Evolutionary conservation across 306 rosid genomes (phyloP), one percentile per base, ranked within the genome.

Genomic region (Rosa chinensis): DNA sequence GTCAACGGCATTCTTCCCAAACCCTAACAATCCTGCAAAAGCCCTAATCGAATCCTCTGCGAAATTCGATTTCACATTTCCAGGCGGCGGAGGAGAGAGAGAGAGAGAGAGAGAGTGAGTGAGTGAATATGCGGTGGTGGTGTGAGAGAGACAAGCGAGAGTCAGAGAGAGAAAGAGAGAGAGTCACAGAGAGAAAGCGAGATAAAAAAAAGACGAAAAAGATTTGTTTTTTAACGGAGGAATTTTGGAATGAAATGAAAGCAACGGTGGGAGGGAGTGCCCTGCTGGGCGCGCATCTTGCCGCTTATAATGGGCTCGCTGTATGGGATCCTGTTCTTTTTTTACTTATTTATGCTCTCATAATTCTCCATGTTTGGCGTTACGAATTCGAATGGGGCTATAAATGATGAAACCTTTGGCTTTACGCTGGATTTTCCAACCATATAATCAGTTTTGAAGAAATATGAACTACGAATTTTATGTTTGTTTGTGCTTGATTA

Each of bases 1-100:
- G 92, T 82, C 55, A 96, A 80, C 77, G 99, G 99, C 99, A 96
- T 89, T 84, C 73, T 77, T 78, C 75, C 77, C 21, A 20, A 55
- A 1, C 5, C 69, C 42, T 5, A 25, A 16, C 21, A 53, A 23
- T 16, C 79, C 72, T 80, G 39, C 0, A 2, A 18, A 82, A 86
- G 68, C 88, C 76, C 85, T 86, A 61, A 23, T 8, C 64, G 52
- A 0, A 8, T 44, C 11, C 12, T 14, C 48, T 14, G 40, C 44
- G 20, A 39, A 44, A 18, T 80, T 28, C 40, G 7, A 77, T 66
- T 82, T 87, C 84, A 88, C 76, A 84, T 85, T 86, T 82, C 73
- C 89, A 45, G 79, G 37, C 66, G 72, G 76, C 43, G 7, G 66
- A 8, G 66, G 77, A 43, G 79, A 73, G 89, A 71, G 75, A 79